Percentiles rank a stretch among this genome's conserved stretches.
Evolutionary conservation across 2,329 filamentous ascomycete genomes (phyloP).

Genomic region (Neurospora sp.): DNA sequence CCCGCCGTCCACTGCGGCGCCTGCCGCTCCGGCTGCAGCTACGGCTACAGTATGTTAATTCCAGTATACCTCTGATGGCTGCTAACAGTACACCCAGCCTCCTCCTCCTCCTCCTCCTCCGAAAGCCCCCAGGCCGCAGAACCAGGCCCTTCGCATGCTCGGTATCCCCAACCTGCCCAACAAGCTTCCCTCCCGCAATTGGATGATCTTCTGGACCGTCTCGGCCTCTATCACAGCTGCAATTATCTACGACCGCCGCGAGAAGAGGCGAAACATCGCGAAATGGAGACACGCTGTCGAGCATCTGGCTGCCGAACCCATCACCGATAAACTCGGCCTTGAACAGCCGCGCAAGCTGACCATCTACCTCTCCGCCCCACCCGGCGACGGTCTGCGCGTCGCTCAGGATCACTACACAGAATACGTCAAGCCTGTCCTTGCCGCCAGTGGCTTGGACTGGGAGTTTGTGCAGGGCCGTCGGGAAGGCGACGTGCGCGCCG

Average conservation of each 20-base stretch:
- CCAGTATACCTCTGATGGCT: not conserved
- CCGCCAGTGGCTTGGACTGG: constrained; percentile 86
- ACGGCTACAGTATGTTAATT: constrained; percentile 10
- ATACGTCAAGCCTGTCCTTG: constrained; percentile 88
- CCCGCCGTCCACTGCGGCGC: constrained; percentile 5
- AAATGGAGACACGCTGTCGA: constrained; percentile 83
- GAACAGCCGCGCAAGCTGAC: constrained; percentile 71
- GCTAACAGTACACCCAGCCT: constrained; percentile 5
- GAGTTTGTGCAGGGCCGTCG: constrained; percentile 87
- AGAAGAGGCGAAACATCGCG: constrained; percentile 75
- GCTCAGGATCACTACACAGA: constrained; percentile 95
- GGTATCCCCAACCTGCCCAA: constrained; percentile 76
- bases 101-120: constrained; percentile 5
- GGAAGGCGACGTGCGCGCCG: constrained; percentile 86
- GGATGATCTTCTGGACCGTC: constrained; percentile 87
- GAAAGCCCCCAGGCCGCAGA: constrained; percentile 40
- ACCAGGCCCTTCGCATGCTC: constrained; percentile 69
- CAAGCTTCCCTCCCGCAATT: constrained; percentile 88
- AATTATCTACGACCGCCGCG: constrained; percentile 82
- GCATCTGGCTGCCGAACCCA: constrained; percentile 67
- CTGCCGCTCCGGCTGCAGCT: constrained; percentile 7
- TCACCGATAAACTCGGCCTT: constrained; percentile 47
- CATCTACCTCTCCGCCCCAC: constrained; percentile 76
- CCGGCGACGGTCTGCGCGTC: constrained; percentile 70
- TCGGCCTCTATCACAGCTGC: constrained; percentile 69